Percentiles rank a stretch among this genome's conserved stretches.
Conservation (phyloP, 139 green algal genomes). For the Astrephomene gubernaculifera region DNA sequence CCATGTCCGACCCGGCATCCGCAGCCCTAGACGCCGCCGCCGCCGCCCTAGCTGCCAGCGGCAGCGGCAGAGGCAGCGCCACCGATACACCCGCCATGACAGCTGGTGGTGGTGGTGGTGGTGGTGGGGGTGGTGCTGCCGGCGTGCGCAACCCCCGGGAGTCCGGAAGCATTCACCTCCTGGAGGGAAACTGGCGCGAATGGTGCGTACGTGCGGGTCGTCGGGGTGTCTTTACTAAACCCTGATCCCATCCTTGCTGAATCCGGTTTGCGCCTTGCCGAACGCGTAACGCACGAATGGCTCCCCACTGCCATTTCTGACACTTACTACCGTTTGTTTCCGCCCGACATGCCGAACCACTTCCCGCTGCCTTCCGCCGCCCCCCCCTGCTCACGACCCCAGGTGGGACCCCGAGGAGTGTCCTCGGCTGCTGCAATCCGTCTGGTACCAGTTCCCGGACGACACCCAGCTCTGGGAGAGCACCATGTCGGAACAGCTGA, state of each 20-base stretch:
- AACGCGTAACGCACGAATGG: neutral
- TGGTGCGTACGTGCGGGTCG: neutral
- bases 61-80: neutral
- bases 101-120: neutral
- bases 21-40: neutral
- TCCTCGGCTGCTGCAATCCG: neutral
- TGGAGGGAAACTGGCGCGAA: conserved; percentile 27
- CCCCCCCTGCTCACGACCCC: neutral
- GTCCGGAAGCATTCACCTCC: neutral
- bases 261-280: too few species aligned
- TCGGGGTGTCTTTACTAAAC: neutral
- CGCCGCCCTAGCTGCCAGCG: neutral
- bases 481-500: neutral
- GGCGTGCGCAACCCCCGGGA: neutral
- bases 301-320: neutral
- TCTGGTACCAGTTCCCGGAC: neutral
- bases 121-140: neutral
- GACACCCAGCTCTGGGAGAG: conserved; percentile 1
- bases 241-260: neutral
- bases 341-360: too few species aligned
- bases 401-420: conserved; percentile 9
- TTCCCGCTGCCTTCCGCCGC: neutral
- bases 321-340: too few species aligned
- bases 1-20: neutral
- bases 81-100: neutral